A percentile compares a stretch with the other conserved stretches of the same genome.
Evolutionary conservation across 73 alveolate species (phyloP).

Genomic region (Blepharisma stoltei): DNA sequence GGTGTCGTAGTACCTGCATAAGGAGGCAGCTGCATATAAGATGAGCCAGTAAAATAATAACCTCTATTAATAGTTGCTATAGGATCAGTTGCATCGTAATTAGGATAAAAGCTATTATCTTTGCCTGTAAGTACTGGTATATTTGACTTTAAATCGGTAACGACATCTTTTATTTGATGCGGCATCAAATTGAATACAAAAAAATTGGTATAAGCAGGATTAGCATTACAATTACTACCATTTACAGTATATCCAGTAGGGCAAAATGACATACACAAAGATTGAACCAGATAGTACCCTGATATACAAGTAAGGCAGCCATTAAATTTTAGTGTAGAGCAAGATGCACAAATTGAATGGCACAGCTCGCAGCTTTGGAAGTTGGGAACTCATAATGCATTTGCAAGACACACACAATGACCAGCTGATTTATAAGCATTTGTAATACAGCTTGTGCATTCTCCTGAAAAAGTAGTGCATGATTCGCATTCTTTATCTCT

Average conservation of each 20-base stretch:
- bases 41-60: background rate
- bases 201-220: background rate
- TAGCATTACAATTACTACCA: background rate
- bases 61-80: background rate
- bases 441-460: slow-evolving; percentile 3
- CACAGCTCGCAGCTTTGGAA: background rate
- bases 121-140: background rate
- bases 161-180: background rate
- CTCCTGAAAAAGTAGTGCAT: background rate
- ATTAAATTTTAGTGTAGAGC: background rate
- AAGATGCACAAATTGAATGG: background rate
- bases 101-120: background rate
- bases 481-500: background rate
- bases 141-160: background rate
- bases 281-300: background rate
- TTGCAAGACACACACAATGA: background rate
- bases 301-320: background rate
- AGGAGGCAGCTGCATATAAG: background rate
- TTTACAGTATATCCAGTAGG: slow-evolving; percentile 11
- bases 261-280: background rate
- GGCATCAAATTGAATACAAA: background rate
- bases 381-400: background rate
- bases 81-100: slow-evolving; percentile 13
- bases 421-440: slow-evolving; percentile 15
- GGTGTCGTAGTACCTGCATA: background rate